Base-by-base conservation (phyloP, 164 flowering plant genomes). In the Chimonanthus salicifolius region DNA sequence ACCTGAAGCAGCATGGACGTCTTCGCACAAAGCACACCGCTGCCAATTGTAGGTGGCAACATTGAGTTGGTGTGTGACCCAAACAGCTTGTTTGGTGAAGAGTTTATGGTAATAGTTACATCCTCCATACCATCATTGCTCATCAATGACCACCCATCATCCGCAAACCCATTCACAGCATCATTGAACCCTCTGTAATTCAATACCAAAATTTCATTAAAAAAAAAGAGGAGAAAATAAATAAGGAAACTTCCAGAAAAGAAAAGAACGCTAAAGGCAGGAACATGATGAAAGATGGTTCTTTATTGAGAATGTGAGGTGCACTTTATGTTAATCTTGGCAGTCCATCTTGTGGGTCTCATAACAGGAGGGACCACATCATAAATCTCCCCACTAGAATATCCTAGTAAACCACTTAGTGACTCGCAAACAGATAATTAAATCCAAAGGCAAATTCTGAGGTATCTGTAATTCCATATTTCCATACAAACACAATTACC, bases 1-100 rank as follows among this genome's bases (percentile, higher is more conserved):
- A 92, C 97, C 88, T 89, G 92, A 4, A 92, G 79, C 68, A 92
- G 83, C 97, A 92, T 92, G 13, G 97, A 92, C 21, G 95, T 92
- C 68, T 88, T 88, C 8, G 97, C 97, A 78, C 97, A 92, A 58
- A 92, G 76, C 60, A 92, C 89, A 11, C 94, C 97, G 8, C 90
- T 84, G 18, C 87, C 91, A 50, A 88, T 79, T 45, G 85, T 58
- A 2, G 89, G 86, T 49, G 86, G 80, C 75, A 82, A 76, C 1
- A 86, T 58, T 45, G 82, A 66, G 71, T 78, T 81, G 62, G 74
- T 82, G 60, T 87, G 88, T 47, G 87, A 79, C 16, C 89, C 87
- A 44, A 84, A 68, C 48, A 85, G 83, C 76, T 88, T 90, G 70
- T 75, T 80, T 43, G 91, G 86, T 72, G 89, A 82, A n/a, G 91